Evolutionary conservation across 192 early-diverging fungal genomes (phyloP).

Genomic region (Podila clonocystis): DNA sequence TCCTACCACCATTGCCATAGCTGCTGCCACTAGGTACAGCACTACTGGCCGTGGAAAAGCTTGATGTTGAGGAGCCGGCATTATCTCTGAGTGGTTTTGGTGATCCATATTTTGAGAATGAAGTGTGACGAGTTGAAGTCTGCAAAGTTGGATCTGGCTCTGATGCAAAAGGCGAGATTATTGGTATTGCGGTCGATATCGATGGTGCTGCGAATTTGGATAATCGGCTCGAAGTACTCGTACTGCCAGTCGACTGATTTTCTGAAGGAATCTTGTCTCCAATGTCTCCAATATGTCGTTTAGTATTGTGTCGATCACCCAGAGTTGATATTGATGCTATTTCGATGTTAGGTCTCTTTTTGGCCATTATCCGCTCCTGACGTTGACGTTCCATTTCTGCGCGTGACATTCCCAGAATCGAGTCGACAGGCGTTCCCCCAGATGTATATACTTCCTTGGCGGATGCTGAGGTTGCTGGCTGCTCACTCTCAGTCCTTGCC

Average conservation of each 20-base stretch:
- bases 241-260: neutral
- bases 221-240: neutral
- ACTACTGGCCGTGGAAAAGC: too few species aligned
- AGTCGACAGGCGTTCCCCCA: neutral
- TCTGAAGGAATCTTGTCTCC: neutral
- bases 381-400: constrained; percentile 37
- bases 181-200: neutral
- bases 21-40: too few species aligned
- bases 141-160: neutral
- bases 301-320: neutral
- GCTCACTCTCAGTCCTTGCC: neutral
- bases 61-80: neutral
- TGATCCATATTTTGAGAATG: neutral
- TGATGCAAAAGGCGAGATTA: neutral
- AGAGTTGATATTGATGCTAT: neutral
- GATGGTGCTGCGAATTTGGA: neutral
- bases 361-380: constrained; percentile 19
- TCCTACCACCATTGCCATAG: neutral
- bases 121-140: neutral
- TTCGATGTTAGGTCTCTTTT: neutral
- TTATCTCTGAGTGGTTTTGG: neutral
- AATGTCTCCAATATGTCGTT: neutral
- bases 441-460: neutral
- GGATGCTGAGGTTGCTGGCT: neutral
- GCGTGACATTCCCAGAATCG: constrained; percentile 9